These are phyloP conservation scores for Moniliophthora roreri DNA, from an alignment of 1,284 basidiomycete genomes.

Conservation along the genomic window DNA sequence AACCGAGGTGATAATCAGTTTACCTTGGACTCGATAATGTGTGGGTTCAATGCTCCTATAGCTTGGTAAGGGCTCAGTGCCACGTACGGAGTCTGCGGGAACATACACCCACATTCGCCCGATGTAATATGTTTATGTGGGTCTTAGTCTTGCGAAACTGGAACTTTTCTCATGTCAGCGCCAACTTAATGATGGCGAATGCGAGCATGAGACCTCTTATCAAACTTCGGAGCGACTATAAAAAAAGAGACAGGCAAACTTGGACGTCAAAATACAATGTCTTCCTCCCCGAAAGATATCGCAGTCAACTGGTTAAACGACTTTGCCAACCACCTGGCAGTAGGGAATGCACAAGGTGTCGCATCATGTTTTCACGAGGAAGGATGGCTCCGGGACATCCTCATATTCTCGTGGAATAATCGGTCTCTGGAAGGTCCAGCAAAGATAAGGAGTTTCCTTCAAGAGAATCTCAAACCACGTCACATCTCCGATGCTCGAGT, in stretches of 20 bases:
- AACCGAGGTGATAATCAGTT: no score
- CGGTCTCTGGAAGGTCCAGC: conserved; percentile 30
- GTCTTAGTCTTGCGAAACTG: no score
- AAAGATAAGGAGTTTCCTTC: conserved; percentile 29
- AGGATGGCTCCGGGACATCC: conserved; percentile 37
- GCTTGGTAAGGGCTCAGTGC: no score
- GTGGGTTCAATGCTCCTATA: no score
- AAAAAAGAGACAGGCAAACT: not conserved
- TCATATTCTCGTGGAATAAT: conserved; percentile 36
- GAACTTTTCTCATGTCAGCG: no score
- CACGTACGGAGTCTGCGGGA: no score
- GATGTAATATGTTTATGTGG: no score
- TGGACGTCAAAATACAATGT: not conserved
- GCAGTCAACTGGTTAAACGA: conserved; percentile 19
- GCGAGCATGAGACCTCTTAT: no score
- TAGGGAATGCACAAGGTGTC: conserved; percentile 20
- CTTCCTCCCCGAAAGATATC: not conserved
- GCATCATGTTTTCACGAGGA: conserved; percentile 25
- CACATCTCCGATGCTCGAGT: conserved; percentile 29
- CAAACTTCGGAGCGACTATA: no score
- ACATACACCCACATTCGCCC: no score
- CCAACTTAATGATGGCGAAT: no score
- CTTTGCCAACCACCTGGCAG: conserved; percentile 19
- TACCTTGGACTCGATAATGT: no score
- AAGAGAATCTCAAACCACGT: conserved; percentile 19